Conservation (phyloP, 768 basidiomycete genomes). For the Panus rudis region DNA sequence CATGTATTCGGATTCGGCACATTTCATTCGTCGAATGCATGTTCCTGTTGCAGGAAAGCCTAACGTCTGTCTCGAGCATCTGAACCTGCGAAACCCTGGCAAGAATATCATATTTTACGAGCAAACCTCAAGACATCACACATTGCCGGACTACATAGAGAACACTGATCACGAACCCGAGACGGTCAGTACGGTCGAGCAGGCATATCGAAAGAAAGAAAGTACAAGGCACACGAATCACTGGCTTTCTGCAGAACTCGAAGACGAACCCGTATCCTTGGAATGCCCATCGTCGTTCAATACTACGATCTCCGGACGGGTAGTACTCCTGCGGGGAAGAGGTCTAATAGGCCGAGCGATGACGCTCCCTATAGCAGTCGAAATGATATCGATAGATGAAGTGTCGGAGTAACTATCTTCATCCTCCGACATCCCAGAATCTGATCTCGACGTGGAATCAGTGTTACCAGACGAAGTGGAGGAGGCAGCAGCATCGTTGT, state of each 20-base stretch:
- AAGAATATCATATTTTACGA: conserved; percentile 1
- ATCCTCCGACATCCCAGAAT: conserved; percentile 1
- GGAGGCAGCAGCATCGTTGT: conserved; percentile 5
- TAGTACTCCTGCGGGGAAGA: conserved; percentile 6
- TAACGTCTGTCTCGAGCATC: neutral
- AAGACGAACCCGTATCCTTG: conserved; percentile 5
- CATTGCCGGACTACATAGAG: no score
- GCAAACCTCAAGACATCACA: neutral
- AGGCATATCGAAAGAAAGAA: neutral
- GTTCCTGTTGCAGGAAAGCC: neutral
- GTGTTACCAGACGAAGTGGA: conserved; percentile 3
- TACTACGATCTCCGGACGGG: conserved; percentile 10
- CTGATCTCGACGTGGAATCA: neutral
- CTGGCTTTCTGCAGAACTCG: conserved; percentile 10
- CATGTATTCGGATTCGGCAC: no score
- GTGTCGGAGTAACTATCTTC: conserved; percentile 13
- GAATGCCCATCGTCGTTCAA: conserved; percentile 5
- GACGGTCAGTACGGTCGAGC: no score
- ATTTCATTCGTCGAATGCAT: neutral
- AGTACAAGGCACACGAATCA: conserved; percentile 2
- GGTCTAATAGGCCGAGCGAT: conserved; percentile 10
- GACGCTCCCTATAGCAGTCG: conserved; percentile 7
- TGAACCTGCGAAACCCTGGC: neutral
- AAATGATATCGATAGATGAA: conserved; percentile 14
- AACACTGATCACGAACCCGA: no score